Evolutionary conservation across 225 moss, liverwort and hornwort species (phyloP), one percentile per base, ranked within the genome.

Genomic region (Pseudisothecium myosuroides): DNA sequence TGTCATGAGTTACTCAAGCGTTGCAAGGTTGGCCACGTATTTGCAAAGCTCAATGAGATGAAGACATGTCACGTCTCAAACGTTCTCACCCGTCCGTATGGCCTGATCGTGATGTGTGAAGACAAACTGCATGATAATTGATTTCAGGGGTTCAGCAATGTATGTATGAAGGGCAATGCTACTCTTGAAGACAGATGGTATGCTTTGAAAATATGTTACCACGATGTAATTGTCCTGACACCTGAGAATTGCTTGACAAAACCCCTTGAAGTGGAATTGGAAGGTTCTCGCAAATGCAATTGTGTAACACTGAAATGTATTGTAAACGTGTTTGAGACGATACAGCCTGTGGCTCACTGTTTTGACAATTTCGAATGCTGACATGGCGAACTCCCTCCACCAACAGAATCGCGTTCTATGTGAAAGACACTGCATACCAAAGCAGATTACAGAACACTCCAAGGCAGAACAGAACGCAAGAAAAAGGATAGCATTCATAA

Each of bases 21-120:
- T 71, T 86, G 90, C 88, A 88, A 80, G 50, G 83, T 72, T 61
- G 60, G 61, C 56, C 85, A 85, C 87, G 77, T 76, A 82, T 81
- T 90, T 76, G 49, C 39, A 69, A 81, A 86, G 56, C 84, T 65
- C 59, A 22, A 45, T 67, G 55, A 63, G 73, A 74, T 56, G 55
- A 76, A 84, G 89, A 87, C 91, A 82, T 91, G 92, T 58, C 92
- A 91, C 87, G 92, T 91, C 87, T 91, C 76, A 23, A 89, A 91
- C 87, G 82, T 85, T 89, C 49, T 77, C 84, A 88, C 89, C 58
- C 32, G 28, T 64, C 19, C 63, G 63, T 83, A 64, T 72, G 88
- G 61, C 45, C 41, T 78, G 88, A 83, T 92, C 66, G 80, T 83
- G 52, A 87, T 56, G 85, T 82, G 65, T 69, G 85, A 84, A 90